Base-by-base conservation (phyloP, 169 alveolate species). In the Plasmodium ovale region DNA sequence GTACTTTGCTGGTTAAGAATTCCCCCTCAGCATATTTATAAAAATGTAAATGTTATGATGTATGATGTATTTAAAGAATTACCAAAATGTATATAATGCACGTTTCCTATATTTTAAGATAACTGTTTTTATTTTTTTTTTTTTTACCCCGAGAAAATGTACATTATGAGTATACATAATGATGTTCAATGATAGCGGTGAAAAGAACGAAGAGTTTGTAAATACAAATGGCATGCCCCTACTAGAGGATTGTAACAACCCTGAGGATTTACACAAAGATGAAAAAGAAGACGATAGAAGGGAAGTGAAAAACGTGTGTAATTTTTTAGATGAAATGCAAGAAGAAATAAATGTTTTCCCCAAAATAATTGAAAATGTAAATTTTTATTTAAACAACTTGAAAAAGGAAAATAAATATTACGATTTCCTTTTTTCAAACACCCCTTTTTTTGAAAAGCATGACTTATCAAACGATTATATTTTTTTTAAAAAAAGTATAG, bases 381-480 rank as follows among this genome's bases (percentile, higher is more conserved):
- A 42, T 67, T 37, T 62, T 1, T 85, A 53, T 39, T 54, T 85
- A 25, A 27, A 62, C 25, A 85, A 56, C 25, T 69, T 85, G 29
- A 53, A 85, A 67, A 60, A 59, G 31, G 65, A 68, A 68, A 85
- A 85, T 6, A 54, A 56, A 60, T 79, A 64, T 65, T 64, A 79
- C 51, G 60, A 79, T 12, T 64, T 79, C 16, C 27, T 79, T 65
- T 79, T 65, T 79, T 49, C 71, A 27, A 47, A 74, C 25, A 27
- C 1, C 7, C 33, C 37, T 42, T 44, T 60, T 14, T n/a, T 25
- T 60, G 47, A 27, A 72, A 56, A 47, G 33, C 56, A 72, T 72
- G 37, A 60, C 4, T 12, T 71, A 7, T 10, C 47, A 79, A 19
- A 58, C 23, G 71, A 67, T 31, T 79, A 59, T 56, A 62, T 21